phyloP scores from a whole-genome alignment of 495 filamentous ascomycete species.

The Bathelium albidoporum region DNA sequence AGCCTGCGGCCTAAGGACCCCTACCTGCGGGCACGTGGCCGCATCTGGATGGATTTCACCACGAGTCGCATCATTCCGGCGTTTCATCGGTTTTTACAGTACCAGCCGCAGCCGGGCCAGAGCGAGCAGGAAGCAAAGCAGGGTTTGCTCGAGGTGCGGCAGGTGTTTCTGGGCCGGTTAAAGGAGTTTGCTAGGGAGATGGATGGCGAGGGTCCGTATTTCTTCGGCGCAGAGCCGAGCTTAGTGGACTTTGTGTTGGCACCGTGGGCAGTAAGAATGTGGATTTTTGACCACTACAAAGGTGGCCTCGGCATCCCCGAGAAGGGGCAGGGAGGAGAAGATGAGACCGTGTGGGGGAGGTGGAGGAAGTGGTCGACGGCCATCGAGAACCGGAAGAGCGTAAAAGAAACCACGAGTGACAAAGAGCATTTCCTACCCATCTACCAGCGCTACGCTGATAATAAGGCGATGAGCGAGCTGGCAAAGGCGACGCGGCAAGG shows the following conservation, averaged over 20 bases:
- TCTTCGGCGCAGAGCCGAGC: conserved; percentile 45
- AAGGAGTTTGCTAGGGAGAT: conserved; percentile 50
- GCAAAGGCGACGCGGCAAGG: conserved; percentile 57
- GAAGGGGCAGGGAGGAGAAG: conserved; percentile 35
- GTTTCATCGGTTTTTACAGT: conserved; percentile 57
- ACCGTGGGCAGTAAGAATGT: conserved; percentile 54
- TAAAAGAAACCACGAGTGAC: conserved; percentile 52
- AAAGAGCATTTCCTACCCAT: conserved; percentile 51
- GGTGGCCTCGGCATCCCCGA: conserved; percentile 50
- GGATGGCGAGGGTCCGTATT: conserved; percentile 50
- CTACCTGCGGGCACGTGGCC: conserved; percentile 47
- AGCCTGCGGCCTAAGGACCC: conserved; percentile 44
- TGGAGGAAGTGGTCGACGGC: conserved; percentile 54
- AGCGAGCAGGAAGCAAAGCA: conserved; percentile 21
- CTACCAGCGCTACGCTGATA: conserved; percentile 61
- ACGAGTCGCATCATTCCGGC: conserved; percentile 51
- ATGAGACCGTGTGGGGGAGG: conserved; percentile 47
- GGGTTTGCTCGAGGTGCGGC: conserved; percentile 36
- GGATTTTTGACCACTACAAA: conserved; percentile 63
- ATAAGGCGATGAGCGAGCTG: conserved; percentile 59
- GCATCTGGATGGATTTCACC: conserved; percentile 63
- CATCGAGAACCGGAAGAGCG: conserved; percentile 43
- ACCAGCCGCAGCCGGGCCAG: conserved; percentile 33
- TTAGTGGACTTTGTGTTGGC: conserved; percentile 56
- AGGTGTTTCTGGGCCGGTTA: conserved; percentile 41